Evolutionary conservation across 2,329 filamentous ascomycete genomes (phyloP), one percentile per base, ranked within the genome.

Genomic region (Colletotrichum sp.): DNA sequence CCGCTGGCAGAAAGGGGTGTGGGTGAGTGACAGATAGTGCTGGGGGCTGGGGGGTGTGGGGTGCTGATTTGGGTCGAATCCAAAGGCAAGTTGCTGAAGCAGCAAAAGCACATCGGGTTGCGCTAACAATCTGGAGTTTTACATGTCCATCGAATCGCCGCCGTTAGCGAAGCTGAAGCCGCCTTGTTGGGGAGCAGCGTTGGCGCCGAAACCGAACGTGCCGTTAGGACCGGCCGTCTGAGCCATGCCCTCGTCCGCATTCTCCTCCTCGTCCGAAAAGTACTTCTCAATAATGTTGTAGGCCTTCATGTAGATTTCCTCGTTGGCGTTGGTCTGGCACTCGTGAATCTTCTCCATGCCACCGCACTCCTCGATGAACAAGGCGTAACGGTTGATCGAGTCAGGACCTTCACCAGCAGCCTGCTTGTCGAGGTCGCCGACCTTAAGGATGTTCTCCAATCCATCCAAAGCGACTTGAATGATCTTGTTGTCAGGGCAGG

Each of bases 251-350:
- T 98, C 95, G 77, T 96, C 95, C 80, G 96, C 96, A 81, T 96
- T 96, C 83, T 98, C 97, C 72, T 99, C 97, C 80, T 99, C 97
- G 82, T 99, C 97, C 0, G 96, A 98, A 89, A 99, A 99, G 92
- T 99, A 99, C 90, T 98, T 98, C 91, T 99, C 97, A 80, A 99
- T 99, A 87, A 99, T 99, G 91, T 98, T 99, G 91, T 99, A 99
- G 0, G 97, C 97, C 93, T 99, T 99, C 96, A 99, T 99, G 91
- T 99, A 99, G 81, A 99, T 99, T 88, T 99, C 97, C 88, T 99
- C 97, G 88, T 99, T 99, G 89, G 96, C 96, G 83, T 99, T 99
- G 90, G 98, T 98, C 90, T 99, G 97, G 92, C 97, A 99, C 81
- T 99, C 96, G 88, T 99, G 97, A 81, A 99, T 99, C 93, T 99